These are phyloP conservation scores for Xylaria sp. DNA, from an alignment of 2,329 filamentous ascomycete species.

Conservation along the genomic window DNA sequence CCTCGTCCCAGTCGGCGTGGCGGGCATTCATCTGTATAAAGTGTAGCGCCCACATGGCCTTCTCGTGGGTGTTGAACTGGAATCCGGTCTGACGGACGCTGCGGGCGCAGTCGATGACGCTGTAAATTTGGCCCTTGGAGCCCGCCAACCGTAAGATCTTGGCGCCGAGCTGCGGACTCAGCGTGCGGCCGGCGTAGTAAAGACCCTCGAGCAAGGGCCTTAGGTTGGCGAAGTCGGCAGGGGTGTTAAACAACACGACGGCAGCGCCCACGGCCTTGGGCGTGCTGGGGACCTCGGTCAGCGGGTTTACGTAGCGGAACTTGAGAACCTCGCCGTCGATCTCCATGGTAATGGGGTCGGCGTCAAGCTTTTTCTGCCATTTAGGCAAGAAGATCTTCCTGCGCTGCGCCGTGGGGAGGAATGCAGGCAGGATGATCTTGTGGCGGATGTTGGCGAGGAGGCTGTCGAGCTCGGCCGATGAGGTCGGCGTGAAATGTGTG, in stretches of 20 bases:
- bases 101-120: slow-evolving; percentile 62
- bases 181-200: slow-evolving; percentile 54
- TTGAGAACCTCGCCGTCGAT: slow-evolving; percentile 66
- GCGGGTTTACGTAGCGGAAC: slow-evolving; percentile 60
- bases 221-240: slow-evolving; percentile 64
- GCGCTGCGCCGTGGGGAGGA: slow-evolving; percentile 64
- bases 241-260: slow-evolving; percentile 58
- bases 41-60: slow-evolving; percentile 53
- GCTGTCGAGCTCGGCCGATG: slow-evolving; percentile 63
- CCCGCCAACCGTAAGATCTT: slow-evolving; percentile 57
- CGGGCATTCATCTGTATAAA: slow-evolving; percentile 57
- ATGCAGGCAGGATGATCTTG: slow-evolving; percentile 69
- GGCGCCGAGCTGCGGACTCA: slow-evolving; percentile 49
- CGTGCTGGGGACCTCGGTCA: slow-evolving; percentile 56
- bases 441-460: slow-evolving; percentile 64
- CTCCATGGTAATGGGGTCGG: slow-evolving; percentile 67
- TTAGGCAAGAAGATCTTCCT: slow-evolving; percentile 62
- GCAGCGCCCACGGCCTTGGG: slow-evolving; percentile 52
- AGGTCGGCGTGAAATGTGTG: slow-evolving; percentile 61
- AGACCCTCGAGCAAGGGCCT: slow-evolving; percentile 62
- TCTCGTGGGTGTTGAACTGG: slow-evolving; percentile 55
- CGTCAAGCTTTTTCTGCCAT: slow-evolving; percentile 59
- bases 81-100: slow-evolving; percentile 59
- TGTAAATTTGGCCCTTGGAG: slow-evolving; percentile 54
- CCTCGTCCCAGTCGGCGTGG: slow-evolving; percentile 49